Conservation (phyloP, 1,284 basidiomycete genomes). For the Cryptococcus sp. region DNA sequence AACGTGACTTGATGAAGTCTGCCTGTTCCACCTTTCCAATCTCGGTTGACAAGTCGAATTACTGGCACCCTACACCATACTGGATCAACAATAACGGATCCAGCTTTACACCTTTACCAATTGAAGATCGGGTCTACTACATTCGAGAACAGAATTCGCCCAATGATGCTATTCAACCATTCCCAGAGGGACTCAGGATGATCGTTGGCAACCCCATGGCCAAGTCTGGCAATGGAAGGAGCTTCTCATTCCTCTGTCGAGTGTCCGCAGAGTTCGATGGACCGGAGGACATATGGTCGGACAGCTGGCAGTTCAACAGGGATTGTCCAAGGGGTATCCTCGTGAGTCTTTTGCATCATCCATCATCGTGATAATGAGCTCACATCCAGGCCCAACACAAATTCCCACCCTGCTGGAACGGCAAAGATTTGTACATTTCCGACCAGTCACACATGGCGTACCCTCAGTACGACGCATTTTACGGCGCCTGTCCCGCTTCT, state of each 20-base stretch:
- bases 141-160: constrained; percentile 22
- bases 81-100: constrained; percentile 12
- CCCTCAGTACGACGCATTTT: constrained; percentile 11
- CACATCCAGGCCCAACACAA: background rate
- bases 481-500: constrained; percentile 29
- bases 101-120: constrained; percentile 17
- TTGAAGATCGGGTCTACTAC: constrained; percentile 29
- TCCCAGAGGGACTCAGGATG: constrained; percentile 33
- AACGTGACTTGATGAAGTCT: constrained; percentile 14
- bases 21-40: constrained; percentile 22
- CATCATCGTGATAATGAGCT: background rate
- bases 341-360: constrained; percentile 2
- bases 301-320: constrained; percentile 31
- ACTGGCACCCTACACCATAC: constrained; percentile 23
- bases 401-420: constrained; percentile 39
- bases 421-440: constrained; percentile 27
- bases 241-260: constrained; percentile 19
- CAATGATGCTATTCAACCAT: constrained; percentile 17
- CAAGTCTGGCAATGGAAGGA: constrained; percentile 14
- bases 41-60: constrained; percentile 34
- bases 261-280: constrained; percentile 9
- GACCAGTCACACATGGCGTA: constrained; percentile 33
- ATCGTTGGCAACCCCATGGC: constrained; percentile 24
- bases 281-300: constrained; percentile 1
- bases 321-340: constrained; percentile 31